Evolutionary conservation across 768 basidiomycete genomes (phyloP).

Genomic region (Mycena metata): DNA sequence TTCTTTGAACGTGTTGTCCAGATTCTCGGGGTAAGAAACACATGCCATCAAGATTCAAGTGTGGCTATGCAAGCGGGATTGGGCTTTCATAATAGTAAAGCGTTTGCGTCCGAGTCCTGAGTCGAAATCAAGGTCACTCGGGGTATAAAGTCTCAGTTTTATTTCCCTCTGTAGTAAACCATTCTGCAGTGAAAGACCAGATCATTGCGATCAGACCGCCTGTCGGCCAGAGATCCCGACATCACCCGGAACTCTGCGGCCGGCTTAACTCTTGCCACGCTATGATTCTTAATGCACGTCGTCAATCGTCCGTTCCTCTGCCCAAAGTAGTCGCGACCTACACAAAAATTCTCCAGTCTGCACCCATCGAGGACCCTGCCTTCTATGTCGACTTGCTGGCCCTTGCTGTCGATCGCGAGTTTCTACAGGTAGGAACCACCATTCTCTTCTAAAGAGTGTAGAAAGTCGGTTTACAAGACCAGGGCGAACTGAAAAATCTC

Average conservation of each 20-base stretch:
- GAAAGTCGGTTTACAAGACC: too few species aligned
- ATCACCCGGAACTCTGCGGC: neutral
- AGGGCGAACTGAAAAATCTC: slow-evolving; percentile 30
- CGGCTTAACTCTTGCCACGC: neutral
- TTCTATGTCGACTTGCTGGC: slow-evolving; percentile 69
- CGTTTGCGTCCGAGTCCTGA: too few species aligned
- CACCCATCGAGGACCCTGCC: slow-evolving; percentile 57
- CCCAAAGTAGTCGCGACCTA: slow-evolving; percentile 64
- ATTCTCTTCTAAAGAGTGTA: too few species aligned
- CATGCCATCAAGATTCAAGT: slow-evolving; percentile 6
- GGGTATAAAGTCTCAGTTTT: too few species aligned
- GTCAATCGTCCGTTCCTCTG: slow-evolving; percentile 39
- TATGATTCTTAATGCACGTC: slow-evolving; percentile 24
- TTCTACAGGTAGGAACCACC: too few species aligned
- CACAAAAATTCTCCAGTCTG: slow-evolving; percentile 63
- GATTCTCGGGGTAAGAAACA: too few species aligned
- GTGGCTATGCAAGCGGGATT: neutral
- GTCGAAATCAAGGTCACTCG: too few species aligned
- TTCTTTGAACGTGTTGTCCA: too few species aligned
- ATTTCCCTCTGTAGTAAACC: too few species aligned
- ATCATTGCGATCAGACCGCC: too few species aligned
- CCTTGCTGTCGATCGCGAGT: slow-evolving; percentile 65
- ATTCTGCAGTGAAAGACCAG: too few species aligned
- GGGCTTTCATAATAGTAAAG: too few species aligned
- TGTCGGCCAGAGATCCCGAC: neutral